These are phyloP conservation scores for Aspergillus heteromorphus DNA, from an alignment of 495 filamentous ascomycete genomes.

Conservation along the genomic window DNA sequence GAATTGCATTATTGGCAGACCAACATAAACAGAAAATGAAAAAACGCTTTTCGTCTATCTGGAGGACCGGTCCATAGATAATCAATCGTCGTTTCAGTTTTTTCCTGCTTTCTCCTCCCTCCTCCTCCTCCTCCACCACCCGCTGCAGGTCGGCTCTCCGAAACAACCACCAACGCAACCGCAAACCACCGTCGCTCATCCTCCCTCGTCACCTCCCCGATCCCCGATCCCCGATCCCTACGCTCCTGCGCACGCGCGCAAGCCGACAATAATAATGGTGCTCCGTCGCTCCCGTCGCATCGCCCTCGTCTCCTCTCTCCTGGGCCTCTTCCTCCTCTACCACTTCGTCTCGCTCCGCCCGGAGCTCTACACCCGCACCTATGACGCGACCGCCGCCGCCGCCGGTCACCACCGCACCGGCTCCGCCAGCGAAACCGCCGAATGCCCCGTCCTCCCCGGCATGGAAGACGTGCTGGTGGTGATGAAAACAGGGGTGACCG, in stretches of 20 bases:
- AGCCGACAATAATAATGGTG: constrained; percentile 20
- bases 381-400: neutral
- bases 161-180: neutral
- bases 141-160: neutral
- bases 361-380: constrained; percentile 7
- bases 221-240: neutral
- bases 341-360: constrained; percentile 26
- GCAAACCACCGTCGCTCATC: no score
- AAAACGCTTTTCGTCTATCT: neutral
- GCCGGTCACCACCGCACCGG: no score
- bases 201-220: no score
- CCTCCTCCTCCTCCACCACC: neutral
- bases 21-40: neutral
- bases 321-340: constrained; percentile 30
- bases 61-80: constrained; percentile 12
- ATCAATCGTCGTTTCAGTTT: neutral
- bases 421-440: constrained; percentile 13
- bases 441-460: constrained; percentile 36
- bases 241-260: neutral
- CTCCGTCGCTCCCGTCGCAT: constrained; percentile 24
- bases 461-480: constrained; percentile 43
- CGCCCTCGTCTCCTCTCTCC: constrained; percentile 19
- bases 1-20: neutral
- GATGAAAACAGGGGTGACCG: constrained; percentile 44
- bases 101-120: neutral